Evolutionary conservation across 179 eudicot species (phyloP).

Genomic region (Carnegiea gigantea): DNA sequence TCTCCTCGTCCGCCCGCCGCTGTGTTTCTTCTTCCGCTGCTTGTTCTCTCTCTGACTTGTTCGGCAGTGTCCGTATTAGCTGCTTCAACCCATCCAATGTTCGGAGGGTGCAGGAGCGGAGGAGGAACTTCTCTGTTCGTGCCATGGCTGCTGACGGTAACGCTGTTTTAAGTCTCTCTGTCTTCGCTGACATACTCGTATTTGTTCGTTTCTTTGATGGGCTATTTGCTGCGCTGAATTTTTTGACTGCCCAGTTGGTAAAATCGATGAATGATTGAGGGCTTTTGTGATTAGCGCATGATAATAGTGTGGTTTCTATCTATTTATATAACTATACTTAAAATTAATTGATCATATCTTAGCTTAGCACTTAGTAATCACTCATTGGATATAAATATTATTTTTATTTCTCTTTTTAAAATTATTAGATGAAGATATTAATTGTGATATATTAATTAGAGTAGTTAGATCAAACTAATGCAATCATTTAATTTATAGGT

Average conservation of each 20-base stretch:
- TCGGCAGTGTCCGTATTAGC: conserved; percentile 46
- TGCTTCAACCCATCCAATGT: conserved; percentile 26
- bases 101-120: conserved; percentile 22
- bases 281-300: too few relatives aligned
- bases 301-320: too few relatives aligned
- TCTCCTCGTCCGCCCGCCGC: conserved; percentile 30
- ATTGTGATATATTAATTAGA: too few relatives aligned
- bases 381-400: too few relatives aligned
- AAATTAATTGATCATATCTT: too few relatives aligned
- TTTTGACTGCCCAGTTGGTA: not conserved
- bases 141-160: conserved; percentile 82
- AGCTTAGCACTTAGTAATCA: too few relatives aligned
- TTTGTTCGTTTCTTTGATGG: not conserved
- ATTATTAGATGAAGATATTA: too few relatives aligned
- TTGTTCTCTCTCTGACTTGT: conserved; percentile 49
- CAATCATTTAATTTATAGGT: too few relatives aligned
- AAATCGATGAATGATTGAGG: too few relatives aligned
- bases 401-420: too few relatives aligned
- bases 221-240: not conserved
- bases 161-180: not conserved
- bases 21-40: conserved; percentile 29
- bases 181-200: not conserved
- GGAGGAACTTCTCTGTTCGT: conserved; percentile 52
- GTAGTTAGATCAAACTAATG: too few relatives aligned
- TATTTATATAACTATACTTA: too few relatives aligned